Percentiles rank a stretch among this genome's conserved stretches.
Conservation (phyloP, 2,329 filamentous ascomycete genomes). For the Botrytis aclada region DNA sequence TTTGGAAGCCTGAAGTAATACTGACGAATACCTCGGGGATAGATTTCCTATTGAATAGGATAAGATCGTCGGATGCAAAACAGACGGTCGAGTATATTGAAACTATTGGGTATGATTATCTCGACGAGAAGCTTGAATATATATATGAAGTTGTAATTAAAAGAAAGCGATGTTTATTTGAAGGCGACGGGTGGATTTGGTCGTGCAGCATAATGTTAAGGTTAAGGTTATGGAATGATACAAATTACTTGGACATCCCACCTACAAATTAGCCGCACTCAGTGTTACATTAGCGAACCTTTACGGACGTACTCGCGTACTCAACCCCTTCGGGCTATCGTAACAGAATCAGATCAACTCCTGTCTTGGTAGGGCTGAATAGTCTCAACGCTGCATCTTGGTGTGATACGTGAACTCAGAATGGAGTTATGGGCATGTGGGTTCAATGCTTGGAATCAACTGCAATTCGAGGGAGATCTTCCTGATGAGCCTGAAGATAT, state of each 20-base stretch:
- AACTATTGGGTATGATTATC: neutral
- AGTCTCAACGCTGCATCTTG: neutral
- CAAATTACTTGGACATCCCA: neutral
- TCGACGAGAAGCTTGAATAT: neutral
- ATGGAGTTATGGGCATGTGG: constrained; percentile 54
- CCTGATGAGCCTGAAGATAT: constrained; percentile 47
- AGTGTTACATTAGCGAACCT: constrained; percentile 5
- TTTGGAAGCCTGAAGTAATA: constrained; percentile 19
- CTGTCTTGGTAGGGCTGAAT: neutral
- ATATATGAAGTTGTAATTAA: neutral
- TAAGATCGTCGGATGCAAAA: neutral
- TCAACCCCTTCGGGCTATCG: neutral
- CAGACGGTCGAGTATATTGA: neutral
- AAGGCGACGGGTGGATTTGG: constrained; percentile 1
- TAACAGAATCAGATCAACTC: neutral
- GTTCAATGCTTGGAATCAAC: constrained; percentile 58
- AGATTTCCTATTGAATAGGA: neutral
- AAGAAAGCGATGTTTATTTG: constrained; percentile 8
- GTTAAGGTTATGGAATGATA: neutral
- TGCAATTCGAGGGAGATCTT: constrained; percentile 40
- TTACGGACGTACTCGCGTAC: neutral
- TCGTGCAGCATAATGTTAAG: neutral
- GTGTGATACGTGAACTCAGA: neutral
- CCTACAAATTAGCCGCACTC: neutral
- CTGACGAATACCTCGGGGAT: neutral